Conservation (phyloP, 768 basidiomycete genomes). For the Kwoniella dejecticola region DNA sequence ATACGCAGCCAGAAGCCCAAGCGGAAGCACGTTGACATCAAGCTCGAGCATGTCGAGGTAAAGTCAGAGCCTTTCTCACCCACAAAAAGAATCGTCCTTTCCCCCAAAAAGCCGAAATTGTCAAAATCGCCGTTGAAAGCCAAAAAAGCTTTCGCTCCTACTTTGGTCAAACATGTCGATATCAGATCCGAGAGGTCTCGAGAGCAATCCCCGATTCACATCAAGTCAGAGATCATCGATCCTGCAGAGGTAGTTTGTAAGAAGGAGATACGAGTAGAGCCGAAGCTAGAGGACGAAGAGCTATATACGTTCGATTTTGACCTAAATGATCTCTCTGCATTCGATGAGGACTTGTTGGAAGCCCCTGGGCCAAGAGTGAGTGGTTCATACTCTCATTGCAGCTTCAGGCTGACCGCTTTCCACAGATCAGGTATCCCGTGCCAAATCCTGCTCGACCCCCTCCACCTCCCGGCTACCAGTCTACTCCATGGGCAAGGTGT, state of each 20-base stretch:
- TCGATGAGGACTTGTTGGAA: constrained; percentile 31
- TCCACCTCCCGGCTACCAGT: constrained; percentile 27
- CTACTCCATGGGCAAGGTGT: constrained; percentile 48
- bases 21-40: constrained; percentile 11
- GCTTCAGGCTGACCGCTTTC: constrained; percentile 1
- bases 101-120: background rate
- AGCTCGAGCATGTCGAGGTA: constrained; percentile 7
- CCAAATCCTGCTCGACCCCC: constrained; percentile 42
- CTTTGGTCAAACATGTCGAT: background rate
- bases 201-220: too few relatives aligned
- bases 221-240: too few relatives aligned
- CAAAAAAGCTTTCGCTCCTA: constrained; percentile 11
- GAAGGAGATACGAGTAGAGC: background rate
- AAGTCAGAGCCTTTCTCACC: constrained; percentile 10
- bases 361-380: constrained; percentile 1
- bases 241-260: background rate
- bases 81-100: background rate
- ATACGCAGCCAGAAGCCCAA: constrained; percentile 2
- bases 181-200: background rate
- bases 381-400: background rate
- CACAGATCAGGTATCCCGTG: constrained; percentile 36
- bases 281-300: constrained; percentile 31
- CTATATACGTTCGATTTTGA: constrained; percentile 42
- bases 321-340: constrained; percentile 39
- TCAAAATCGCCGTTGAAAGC: constrained; percentile 4